Conservation (phyloP, 2,329 filamentous ascomycete genomes). For the Arthrinium puccinioides region DNA sequence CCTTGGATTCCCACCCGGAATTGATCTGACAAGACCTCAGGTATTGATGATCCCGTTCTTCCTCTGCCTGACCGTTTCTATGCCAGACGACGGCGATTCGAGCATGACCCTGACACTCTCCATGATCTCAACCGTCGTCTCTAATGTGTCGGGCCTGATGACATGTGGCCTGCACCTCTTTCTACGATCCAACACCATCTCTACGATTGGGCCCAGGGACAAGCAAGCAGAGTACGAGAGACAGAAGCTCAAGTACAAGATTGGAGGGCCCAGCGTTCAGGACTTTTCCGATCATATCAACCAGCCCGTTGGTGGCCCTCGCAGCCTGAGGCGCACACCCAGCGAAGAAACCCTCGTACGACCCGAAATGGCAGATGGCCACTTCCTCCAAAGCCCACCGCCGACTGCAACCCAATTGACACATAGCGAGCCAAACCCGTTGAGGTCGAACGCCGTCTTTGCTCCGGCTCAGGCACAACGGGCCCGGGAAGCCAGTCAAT, state of each 20-base stretch:
- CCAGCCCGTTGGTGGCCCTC: conserved; percentile 22
- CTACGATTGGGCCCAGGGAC: conserved; percentile 43
- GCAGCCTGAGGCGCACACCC: conserved; percentile 21
- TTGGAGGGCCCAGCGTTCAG: conserved; percentile 7
- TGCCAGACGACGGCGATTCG: conserved; percentile 27
- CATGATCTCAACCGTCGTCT: conserved; percentile 58
- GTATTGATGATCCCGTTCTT: conserved; percentile 58
- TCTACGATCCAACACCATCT: conserved; percentile 54
- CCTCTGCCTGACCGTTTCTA: conserved; percentile 44
- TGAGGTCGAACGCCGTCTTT: conserved; percentile 25
- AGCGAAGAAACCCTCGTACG: conserved; percentile 28
- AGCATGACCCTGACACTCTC: conserved; percentile 40
- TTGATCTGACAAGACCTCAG: conserved; percentile 33
- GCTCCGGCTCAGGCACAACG: conserved; percentile 5
- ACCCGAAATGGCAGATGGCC: conserved; percentile 21
- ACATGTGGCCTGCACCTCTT: conserved; percentile 61
- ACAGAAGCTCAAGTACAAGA: conserved; percentile 32
- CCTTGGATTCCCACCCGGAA: background rate
- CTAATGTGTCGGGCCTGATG: conserved; percentile 59
- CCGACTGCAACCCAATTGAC: conserved; percentile 11
- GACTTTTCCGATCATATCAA: conserved; percentile 27
- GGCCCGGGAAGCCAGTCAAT: conserved; percentile 23
- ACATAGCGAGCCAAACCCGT: conserved; percentile 21
- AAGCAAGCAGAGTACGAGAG: conserved; percentile 38
- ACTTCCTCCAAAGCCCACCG: conserved; percentile 13